phyloP scores from a whole-genome alignment of 805 yeast species.

The Barnettozyma vustinii region DNA sequence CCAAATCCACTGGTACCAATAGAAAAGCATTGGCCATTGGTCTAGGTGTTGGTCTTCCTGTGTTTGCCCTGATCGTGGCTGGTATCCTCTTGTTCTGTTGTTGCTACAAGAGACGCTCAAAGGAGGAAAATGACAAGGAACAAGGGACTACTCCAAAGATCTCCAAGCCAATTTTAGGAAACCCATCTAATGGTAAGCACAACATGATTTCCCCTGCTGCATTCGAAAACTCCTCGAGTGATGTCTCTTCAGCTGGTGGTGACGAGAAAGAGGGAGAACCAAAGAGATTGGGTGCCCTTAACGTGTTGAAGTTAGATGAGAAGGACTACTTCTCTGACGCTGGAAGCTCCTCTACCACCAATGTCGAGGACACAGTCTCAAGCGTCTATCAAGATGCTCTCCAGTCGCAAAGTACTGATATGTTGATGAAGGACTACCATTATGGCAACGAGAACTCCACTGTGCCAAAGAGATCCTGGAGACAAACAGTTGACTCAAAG shows the following conservation, averaged over 20 bases:
- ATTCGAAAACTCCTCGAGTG: constrained; percentile 23
- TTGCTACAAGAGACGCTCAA: constrained; percentile 43
- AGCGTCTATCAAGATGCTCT: constrained; percentile 35
- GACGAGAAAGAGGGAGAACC: constrained; percentile 23
- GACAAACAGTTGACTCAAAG: constrained; percentile 32
- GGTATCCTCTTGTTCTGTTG: constrained; percentile 48
- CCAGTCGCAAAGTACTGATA: constrained; percentile 36
- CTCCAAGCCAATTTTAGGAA: constrained; percentile 34
- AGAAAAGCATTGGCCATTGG: constrained; percentile 75
- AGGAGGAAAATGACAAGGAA: constrained; percentile 26
- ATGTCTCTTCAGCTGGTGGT: constrained; percentile 27
- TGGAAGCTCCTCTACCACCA: constrained; percentile 47
- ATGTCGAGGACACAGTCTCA: constrained; percentile 33
- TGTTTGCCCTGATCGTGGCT: constrained; percentile 44
- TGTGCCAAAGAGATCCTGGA: constrained; percentile 53
- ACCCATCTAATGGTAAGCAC: constrained; percentile 32
- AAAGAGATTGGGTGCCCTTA: constrained; percentile 42
- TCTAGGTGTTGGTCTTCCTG: constrained; percentile 82
- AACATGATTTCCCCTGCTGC: constrained; percentile 21
- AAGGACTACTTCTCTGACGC: constrained; percentile 29
- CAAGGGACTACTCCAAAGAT: constrained; percentile 27
- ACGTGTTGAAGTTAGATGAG: constrained; percentile 47
- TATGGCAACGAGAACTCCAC: constrained; percentile 4
- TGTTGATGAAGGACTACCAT: constrained; percentile 24
- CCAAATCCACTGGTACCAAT: constrained; percentile 18